These are phyloP conservation scores for Primulina tabacum DNA, from an alignment of 257 asterid genomes.

Conservation along the genomic window DNA sequence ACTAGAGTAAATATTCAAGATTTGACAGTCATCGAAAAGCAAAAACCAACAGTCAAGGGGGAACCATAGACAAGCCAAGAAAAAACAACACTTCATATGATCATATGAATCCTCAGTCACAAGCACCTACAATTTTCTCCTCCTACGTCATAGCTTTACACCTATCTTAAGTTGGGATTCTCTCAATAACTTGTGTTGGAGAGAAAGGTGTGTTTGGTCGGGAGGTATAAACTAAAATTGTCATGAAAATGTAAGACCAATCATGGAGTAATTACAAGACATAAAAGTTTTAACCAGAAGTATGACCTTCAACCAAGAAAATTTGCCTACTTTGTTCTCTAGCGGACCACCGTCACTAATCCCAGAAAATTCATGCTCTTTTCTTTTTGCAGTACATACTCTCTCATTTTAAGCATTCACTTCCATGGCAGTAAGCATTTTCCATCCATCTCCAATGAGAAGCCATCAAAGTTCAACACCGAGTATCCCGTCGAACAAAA, in stretches of 20 bases:
- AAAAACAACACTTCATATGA: background rate
- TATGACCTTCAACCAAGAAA: background rate
- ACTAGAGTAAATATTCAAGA: background rate
- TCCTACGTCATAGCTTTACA: background rate
- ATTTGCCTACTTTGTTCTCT: background rate
- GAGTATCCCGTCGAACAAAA: background rate
- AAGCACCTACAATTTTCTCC: background rate
- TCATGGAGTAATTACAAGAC: background rate
- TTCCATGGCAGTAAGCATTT: slow-evolving; percentile 5
- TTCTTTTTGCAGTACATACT: background rate
- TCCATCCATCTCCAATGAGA: background rate
- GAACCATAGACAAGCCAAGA: background rate
- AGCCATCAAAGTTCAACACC: slow-evolving; percentile 1
- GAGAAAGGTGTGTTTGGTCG: background rate
- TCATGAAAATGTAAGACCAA: background rate
- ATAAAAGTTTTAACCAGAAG: background rate
- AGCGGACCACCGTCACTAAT: background rate
- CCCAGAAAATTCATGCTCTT: slow-evolving; percentile 2
- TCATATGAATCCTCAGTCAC: background rate
- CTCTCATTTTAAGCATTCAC: slow-evolving; percentile 1
- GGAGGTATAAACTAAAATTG: background rate
- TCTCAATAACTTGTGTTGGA: background rate
- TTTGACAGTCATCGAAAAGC: background rate
- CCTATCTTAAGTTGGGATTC: background rate
- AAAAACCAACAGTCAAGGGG: no score